Evolutionary conservation across 2,329 filamentous ascomycete species (phyloP), one percentile per base, ranked within the genome.

Genomic region (Colletotrichum zoysiae): DNA sequence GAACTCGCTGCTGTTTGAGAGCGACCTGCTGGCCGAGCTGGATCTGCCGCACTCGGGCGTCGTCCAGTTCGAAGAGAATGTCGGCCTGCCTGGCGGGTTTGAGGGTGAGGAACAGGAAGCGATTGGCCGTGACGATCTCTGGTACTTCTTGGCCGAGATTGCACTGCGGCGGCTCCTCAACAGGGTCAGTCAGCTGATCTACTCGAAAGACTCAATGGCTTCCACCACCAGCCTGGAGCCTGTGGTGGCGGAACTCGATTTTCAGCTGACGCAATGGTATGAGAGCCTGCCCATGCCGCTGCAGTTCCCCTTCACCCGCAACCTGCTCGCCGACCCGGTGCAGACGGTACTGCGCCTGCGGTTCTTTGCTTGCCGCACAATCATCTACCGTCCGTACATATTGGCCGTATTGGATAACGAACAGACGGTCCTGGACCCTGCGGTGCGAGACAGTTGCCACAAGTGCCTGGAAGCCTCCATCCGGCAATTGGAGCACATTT

Each of bases 131-230:
- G 93, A 95, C 76, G 93, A 95, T 71, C 84, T 95, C 18, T 95
- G 93, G 93, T 96, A 96, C 78, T 95, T 95, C 76, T 84, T 95
- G 40, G 93, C 93, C 48, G 93, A 95, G 77, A 95, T 96, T 74
- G 93, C 93, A 5, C 84, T 96, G 16, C 89, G 93, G 57, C 86
- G 93, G 67, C 87, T 96, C 4, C 86, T 95, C 75, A 95, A 95
- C 79, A 87, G 92, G 70, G 92, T 94, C 76, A 94, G 91, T 82
- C 92, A 94, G 78, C 89, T 94, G 76, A 92, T 95, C 74, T 95
- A 95, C 79, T 92, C 91, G 59, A 92, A 93, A 77, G 90, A 92
- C 77, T 91, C 90, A 3, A 89, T 90, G 80, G 88, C 91, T 20
- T 92, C 92, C 16, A 92, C 93, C 23, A 89, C 90, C 18, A 92